Percentiles rank a stretch among this genome's conserved stretches.
These are phyloP conservation scores for Rhytidiadelphus loreus DNA, from an alignment of 225 moss, liverwort and hornwort genomes.

Conservation along the genomic window DNA sequence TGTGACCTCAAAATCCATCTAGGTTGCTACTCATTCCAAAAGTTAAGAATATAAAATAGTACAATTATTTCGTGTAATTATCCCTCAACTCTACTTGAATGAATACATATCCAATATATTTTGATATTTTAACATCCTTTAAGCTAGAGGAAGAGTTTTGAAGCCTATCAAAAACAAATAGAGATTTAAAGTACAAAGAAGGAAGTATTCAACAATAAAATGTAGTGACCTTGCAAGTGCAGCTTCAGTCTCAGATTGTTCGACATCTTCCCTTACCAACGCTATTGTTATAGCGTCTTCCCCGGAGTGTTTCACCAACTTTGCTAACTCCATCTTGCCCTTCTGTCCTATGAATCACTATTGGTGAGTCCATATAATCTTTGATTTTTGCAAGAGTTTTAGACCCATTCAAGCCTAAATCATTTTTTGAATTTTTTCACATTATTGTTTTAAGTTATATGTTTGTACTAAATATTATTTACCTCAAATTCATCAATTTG, in stretches of 20 bases:
- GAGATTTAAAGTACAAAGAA: neutral
- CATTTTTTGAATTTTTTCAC: neutral
- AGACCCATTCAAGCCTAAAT: neutral
- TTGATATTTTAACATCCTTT: neutral
- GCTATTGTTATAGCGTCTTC: slow-evolving; percentile 55
- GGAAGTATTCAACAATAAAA: neutral
- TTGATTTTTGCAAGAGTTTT: neutral
- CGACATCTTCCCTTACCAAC: slow-evolving; percentile 62
- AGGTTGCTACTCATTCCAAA: accelerated
- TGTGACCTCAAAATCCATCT: neutral
- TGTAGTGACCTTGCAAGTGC: slow-evolving; percentile 18
- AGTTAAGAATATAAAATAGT: neutral
- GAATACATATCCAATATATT: neutral
- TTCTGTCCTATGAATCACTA: slow-evolving; percentile 8
- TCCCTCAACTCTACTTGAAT: neutral
- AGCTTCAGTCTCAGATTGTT: slow-evolving; percentile 68
- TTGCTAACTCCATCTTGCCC: slow-evolving; percentile 38
- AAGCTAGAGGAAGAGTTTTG: neutral
- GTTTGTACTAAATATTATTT: no score
- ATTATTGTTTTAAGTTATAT: neutral
- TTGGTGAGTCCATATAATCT: neutral
- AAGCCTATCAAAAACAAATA: neutral
- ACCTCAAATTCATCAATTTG: neutral
- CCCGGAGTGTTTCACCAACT: slow-evolving; percentile 28
- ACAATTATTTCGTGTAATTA: no score